phyloP scores from a whole-genome alignment of 2,329 filamentous ascomycete species.

The Waltergamsia citrina region DNA sequence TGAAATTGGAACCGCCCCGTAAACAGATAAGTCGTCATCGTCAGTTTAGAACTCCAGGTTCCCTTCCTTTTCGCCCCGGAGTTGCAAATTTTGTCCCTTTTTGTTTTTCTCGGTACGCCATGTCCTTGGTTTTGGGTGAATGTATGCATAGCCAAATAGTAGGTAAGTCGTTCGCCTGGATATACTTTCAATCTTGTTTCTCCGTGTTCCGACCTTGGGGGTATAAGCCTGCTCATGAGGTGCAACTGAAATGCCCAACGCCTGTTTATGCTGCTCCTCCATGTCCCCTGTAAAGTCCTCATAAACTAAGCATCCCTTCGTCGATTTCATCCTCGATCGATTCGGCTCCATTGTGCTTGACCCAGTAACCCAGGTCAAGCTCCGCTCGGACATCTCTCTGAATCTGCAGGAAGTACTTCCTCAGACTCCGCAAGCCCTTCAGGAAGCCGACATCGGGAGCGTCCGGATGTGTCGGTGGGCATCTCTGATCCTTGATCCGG shows the following conservation, averaged over 20 bases:
- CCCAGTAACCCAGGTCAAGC: slow-evolving; percentile 33
- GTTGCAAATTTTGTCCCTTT: no score
- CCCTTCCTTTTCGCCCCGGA: no score
- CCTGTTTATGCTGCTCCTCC: no score
- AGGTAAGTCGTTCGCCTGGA: no score
- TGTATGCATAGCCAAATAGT: no score
- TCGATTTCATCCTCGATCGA: slow-evolving; percentile 17
- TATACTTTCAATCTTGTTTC: neutral
- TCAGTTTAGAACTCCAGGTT: no score
- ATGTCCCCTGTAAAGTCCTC: no score
- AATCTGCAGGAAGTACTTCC: slow-evolving; percentile 79
- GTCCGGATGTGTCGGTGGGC: slow-evolving; percentile 72
- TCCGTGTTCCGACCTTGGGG: neutral
- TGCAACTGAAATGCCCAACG: no score
- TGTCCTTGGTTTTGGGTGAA: no score
- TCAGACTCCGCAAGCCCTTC: slow-evolving; percentile 69
- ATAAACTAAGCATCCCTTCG: slow-evolving; percentile 19
- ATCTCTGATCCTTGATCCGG: slow-evolving; percentile 49
- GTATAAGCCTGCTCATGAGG: neutral
- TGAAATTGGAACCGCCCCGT: no score
- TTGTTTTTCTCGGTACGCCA: no score
- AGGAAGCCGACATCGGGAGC: slow-evolving; percentile 85
- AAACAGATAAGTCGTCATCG: no score
- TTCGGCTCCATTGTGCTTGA: slow-evolving; percentile 12
- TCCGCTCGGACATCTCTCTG: slow-evolving; percentile 62